Evolutionary conservation across 306 rosid species (phyloP), one percentile per base, ranked within the genome.

Genomic region (Trifolium subterraneum): DNA sequence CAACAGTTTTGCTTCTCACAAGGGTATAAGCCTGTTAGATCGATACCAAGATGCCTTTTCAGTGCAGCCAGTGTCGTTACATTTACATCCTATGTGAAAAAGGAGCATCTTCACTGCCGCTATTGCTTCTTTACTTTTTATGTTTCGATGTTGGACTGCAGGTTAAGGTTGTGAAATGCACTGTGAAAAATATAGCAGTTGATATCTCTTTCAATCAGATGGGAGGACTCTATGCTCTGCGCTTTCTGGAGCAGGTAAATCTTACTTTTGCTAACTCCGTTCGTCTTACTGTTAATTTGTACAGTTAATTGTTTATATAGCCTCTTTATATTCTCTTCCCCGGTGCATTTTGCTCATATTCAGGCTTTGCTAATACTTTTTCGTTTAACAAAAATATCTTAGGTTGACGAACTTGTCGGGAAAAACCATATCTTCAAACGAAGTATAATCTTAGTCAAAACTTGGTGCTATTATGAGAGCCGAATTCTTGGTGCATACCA

Each of bases 381-480:
- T 54, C 29, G 4, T 16, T 33, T 27, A 0, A 27, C 45, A 72
- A 54, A 25, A 22, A 22, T 22, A 23, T 45, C 33, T 75, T 79
- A 90, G 96, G 87, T 85, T 51, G 89, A 90, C 35, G 77, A 71
- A 66, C 74, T 85, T 58, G 70, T 79, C 31, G 92, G 92, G 67
- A 87, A 50, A 80, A 79, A 90, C 74, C 96, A 90, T 71, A 78
- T 88, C 52, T 85, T 88, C 63, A 90, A 90, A 31, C 84, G 86
- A 59, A 84, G 90, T 72, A 75, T 85, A 67, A 70, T 90, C 82
- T 82, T 90, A 79, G 59, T 87, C 78, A 90, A 88, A 80, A 82
- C 96, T 6, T 90, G 96, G 96, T 87, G 88, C 86, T 90, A 85
- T 72, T 87, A 90, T 76, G 93, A 90, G 80, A 87, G 93, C 76